phyloP scores from a whole-genome alignment of 1,284 basidiomycete species.

The Trichosporon faecale region DNA sequence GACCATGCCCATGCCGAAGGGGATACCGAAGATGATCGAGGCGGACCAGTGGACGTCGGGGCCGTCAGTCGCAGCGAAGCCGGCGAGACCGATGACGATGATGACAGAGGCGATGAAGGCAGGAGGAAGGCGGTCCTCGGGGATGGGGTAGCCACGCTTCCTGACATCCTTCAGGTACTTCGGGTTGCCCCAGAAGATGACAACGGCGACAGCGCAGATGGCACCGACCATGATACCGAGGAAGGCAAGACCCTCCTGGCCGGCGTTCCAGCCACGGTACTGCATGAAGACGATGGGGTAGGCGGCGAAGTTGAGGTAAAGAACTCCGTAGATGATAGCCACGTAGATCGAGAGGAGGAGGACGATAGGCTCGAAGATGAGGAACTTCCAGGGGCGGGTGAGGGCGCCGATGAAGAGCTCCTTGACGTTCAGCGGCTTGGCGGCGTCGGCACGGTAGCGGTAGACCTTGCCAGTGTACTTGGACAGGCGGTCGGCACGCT shows the following conservation, averaged over 20 bases:
- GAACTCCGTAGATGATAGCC: slow-evolving; percentile 57
- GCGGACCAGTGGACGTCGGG: slow-evolving; percentile 56
- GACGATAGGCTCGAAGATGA: slow-evolving; percentile 55
- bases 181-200: slow-evolving; percentile 55
- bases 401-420: slow-evolving; percentile 50
- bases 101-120: slow-evolving; percentile 52
- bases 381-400: slow-evolving; percentile 54
- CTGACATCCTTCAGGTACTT: slow-evolving; percentile 61
- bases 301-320: slow-evolving; percentile 48
- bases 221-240: slow-evolving; percentile 65
- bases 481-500: slow-evolving; percentile 46
- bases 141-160: slow-evolving; percentile 55
- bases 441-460: slow-evolving; percentile 53
- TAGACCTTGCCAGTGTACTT: slow-evolving; percentile 52
- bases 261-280: slow-evolving; percentile 61
- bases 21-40: slow-evolving; percentile 59
- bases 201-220: slow-evolving; percentile 59
- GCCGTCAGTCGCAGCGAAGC: slow-evolving; percentile 50
- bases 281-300: slow-evolving; percentile 63
- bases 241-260: slow-evolving; percentile 64
- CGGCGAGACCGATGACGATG: slow-evolving; percentile 49
- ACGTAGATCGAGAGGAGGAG: slow-evolving; percentile 57
- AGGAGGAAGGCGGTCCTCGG: slow-evolving; percentile 62
- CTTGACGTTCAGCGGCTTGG: slow-evolving; percentile 40
- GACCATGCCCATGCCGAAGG: slow-evolving; percentile 65